Conservation (phyloP, 441 rosid genomes). For the Pelargonium cotyledonis region DNA sequence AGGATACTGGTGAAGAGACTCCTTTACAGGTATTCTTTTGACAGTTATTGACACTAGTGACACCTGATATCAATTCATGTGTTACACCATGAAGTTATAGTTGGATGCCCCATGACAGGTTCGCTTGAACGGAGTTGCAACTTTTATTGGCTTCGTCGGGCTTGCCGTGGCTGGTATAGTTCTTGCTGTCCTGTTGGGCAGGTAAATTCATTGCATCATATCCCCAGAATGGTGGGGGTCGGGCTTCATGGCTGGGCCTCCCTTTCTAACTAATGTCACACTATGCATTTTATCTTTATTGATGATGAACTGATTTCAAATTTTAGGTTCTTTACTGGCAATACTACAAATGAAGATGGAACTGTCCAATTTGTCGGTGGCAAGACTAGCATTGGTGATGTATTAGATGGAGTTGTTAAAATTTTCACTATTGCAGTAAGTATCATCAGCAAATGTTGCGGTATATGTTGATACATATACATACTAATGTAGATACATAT, state of each 20-base stretch:
- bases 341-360: conserved; percentile 44
- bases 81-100: neutral
- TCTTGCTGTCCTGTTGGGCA: conserved; percentile 64
- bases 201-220: conserved; percentile 35
- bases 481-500: neutral
- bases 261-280: neutral
- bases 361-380: conserved; percentile 48
- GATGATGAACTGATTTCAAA: neutral
- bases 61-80: neutral
- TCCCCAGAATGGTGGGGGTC: neutral
- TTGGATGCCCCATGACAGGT: conserved; percentile 37
- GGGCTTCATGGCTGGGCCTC: too few species aligned
- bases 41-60: conserved; percentile 1
- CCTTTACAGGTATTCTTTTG: conserved; percentile 70
- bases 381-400: conserved; percentile 46
- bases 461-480: neutral
- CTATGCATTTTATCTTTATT: conserved; percentile 6
- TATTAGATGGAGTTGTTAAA: conserved; percentile 63
- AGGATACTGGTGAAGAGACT: conserved; percentile 97
- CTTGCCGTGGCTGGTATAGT: conserved; percentile 75
- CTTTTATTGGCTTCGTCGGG: conserved; percentile 88
- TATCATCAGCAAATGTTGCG: conserved; percentile 9
- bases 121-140: conserved; percentile 91
- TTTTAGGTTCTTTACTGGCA: conserved; percentile 73
- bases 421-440: conserved; percentile 85